Percentiles rank a stretch among this genome's conserved stretches.
Conservation (phyloP, 1,139 yeast species). For the Trichomonascaceae sp. region DNA sequence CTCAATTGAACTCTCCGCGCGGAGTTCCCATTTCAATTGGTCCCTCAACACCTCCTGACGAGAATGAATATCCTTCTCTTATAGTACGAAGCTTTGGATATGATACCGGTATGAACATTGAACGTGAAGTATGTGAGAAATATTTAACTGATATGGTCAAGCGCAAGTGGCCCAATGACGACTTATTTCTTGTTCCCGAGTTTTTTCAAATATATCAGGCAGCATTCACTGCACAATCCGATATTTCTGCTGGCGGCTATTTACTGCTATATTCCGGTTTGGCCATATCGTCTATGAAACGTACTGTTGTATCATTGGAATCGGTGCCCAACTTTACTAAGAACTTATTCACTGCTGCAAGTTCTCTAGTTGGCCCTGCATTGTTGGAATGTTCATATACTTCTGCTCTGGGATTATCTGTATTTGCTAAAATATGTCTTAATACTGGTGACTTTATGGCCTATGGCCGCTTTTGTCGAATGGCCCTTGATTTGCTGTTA, state of each 20-base stretch:
- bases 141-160: slow-evolving; percentile 5
- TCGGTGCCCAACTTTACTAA: slow-evolving; percentile 3
- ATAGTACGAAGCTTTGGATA: slow-evolving; percentile 9
- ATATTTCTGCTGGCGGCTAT: slow-evolving; percentile 9
- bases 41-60: background rate
- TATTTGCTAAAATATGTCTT: slow-evolving; percentile 14
- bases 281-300: slow-evolving; percentile 13
- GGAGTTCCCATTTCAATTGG: background rate
- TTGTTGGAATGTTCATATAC: slow-evolving; percentile 11
- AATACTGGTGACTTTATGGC: slow-evolving; percentile 14
- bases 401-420: slow-evolving; percentile 13
- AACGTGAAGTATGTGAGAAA: slow-evolving; percentile 12
- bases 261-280: slow-evolving; percentile 11
- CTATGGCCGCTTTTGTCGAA: slow-evolving; percentile 11
- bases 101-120: slow-evolving; percentile 5
- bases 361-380: slow-evolving; percentile 14
- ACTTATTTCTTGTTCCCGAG: slow-evolving; percentile 10
- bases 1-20: slow-evolving; percentile 1
- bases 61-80: slow-evolving; percentile 1
- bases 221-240: slow-evolving; percentile 8
- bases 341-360: slow-evolving; percentile 13
- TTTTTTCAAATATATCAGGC: slow-evolving; percentile 8
- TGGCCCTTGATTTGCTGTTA: slow-evolving; percentile 11
- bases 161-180: slow-evolving; percentile 11
- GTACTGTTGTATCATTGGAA: slow-evolving; percentile 10